Evolutionary conservation across 805 yeast genomes (phyloP).

Genomic region (Saccharomycopsis olivae): DNA sequence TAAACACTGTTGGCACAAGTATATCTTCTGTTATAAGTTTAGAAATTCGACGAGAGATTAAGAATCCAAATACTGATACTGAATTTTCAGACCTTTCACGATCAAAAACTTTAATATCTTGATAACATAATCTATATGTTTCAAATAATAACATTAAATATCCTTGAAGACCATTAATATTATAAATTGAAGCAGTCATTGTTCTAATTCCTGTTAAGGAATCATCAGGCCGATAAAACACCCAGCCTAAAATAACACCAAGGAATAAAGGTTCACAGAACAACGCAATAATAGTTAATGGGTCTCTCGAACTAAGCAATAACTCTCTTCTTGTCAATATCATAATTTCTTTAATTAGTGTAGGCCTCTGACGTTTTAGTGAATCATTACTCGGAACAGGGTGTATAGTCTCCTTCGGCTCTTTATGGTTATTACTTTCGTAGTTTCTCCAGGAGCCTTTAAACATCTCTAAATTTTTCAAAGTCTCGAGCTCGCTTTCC

Average conservation of each 20-base stretch:
- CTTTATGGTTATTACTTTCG: constrained; percentile 13
- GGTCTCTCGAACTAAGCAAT: constrained; percentile 40
- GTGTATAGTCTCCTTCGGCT: constrained; percentile 23
- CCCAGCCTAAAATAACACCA: constrained; percentile 65
- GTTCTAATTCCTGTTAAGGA: constrained; percentile 59
- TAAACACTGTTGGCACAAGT: constrained; percentile 46
- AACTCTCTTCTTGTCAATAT: constrained; percentile 37
- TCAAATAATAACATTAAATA: constrained; percentile 49
- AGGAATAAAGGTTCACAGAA: constrained; percentile 39
- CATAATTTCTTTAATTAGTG: constrained; percentile 31
- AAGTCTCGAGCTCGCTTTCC: constrained; percentile 27
- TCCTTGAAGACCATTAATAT: constrained; percentile 41
- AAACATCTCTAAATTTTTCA: constrained; percentile 26
- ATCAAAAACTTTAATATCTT: constrained; percentile 45
- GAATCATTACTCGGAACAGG: constrained; percentile 27
- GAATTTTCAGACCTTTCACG: constrained; percentile 65
- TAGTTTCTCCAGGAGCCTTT: constrained; percentile 29
- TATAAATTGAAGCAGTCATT: constrained; percentile 39
- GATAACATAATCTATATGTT: constrained; percentile 43
- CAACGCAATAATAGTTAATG: constrained; percentile 34
- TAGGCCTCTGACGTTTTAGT: constrained; percentile 23
- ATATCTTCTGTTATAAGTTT: constrained; percentile 62
- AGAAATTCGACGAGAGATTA: constrained; percentile 54
- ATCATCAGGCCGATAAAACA: constrained; percentile 54
- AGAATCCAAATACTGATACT: constrained; percentile 55